phyloP scores from a whole-genome alignment of 1,284 basidiomycete species.

The Garcileccinum viscosum region DNA sequence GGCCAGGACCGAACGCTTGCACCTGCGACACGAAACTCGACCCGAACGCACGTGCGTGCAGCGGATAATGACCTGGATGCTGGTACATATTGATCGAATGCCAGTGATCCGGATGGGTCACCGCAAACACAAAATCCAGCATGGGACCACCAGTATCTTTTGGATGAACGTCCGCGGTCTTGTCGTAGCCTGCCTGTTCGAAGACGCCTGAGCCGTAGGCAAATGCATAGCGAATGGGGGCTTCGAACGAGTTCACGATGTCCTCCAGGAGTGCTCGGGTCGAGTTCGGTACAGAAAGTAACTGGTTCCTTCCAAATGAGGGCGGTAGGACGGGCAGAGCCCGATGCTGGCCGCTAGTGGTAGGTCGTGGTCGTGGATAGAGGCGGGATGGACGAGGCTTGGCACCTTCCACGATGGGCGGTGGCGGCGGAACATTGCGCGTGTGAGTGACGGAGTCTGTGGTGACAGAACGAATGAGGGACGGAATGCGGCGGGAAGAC shows the following conservation, averaged over 20 bases:
- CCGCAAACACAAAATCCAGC: constrained; percentile 96
- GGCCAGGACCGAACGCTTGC: constrained; percentile 83
- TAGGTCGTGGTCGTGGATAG: constrained; percentile 60
- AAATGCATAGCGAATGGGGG: constrained; percentile 91
- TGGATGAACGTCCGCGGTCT: constrained; percentile 25
- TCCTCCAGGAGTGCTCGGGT: constrained; percentile 79
- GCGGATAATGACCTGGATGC: constrained; percentile 88
- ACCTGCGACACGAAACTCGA: constrained; percentile 77
- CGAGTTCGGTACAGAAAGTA: constrained; percentile 76
- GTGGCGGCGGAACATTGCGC: constrained; percentile 24
- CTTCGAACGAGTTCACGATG: constrained; percentile 78
- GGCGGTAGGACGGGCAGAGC: constrained; percentile 64
- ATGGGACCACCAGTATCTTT: constrained; percentile 64
- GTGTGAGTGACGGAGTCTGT: constrained; percentile 36
- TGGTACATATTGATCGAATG: constrained; percentile 94
- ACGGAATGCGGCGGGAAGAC: constrained; percentile 20
- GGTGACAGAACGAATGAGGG: constrained; percentile 29
- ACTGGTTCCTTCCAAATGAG: constrained; percentile 81
- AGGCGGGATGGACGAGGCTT: constrained; percentile 37
- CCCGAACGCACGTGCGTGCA: constrained; percentile 84
- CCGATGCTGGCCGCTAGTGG: constrained; percentile 44
- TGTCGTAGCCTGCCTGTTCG: constrained; percentile 78
- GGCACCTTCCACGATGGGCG: constrained; percentile 23
- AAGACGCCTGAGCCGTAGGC: constrained; percentile 96
- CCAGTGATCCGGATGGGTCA: constrained; percentile 90